phyloP scores from a whole-genome alignment of 208 protist species.

The Wallacemonas sp. region DNA sequence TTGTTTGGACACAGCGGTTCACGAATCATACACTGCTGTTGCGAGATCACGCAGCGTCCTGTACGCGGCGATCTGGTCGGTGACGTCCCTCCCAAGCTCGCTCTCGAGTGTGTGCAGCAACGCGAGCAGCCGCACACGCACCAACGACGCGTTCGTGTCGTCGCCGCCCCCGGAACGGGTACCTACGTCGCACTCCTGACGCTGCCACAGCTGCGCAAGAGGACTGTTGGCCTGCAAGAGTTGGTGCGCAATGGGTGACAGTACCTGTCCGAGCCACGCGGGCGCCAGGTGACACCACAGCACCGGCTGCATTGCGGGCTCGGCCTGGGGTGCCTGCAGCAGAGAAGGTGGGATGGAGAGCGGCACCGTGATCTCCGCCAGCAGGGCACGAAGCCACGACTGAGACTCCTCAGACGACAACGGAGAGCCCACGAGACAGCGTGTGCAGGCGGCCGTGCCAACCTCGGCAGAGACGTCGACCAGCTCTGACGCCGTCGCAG shows the following conservation, averaged over 20 bases:
- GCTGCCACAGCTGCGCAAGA: conserved; percentile 1
- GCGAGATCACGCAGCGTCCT: neutral
- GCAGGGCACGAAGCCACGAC: neutral
- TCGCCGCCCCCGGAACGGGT: too few relatives aligned
- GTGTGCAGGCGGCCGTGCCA: neutral
- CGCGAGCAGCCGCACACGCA: neutral
- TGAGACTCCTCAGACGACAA: neutral
- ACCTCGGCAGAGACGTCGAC: neutral
- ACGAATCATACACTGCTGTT: neutral
- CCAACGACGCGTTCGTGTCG: neutral
- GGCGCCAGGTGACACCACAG: neutral
- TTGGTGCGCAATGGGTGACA: neutral
- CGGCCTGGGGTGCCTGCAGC: neutral
- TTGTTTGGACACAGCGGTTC: too few relatives aligned
- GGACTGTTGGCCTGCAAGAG: neutral
- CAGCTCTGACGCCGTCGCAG: neutral
- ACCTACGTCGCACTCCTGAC: neutral
- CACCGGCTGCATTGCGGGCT: neutral
- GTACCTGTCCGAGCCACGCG: conserved; percentile 1
- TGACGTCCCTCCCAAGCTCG: neutral
- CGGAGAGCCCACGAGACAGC: neutral
- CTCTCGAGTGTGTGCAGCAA: neutral
- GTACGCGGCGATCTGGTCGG: neutral
- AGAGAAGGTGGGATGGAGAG: neutral
- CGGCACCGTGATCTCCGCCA: neutral